These are phyloP conservation scores for Kalmusia sp. DNA, from an alignment of 2,329 filamentous ascomycete species.

Conservation along the genomic window DNA sequence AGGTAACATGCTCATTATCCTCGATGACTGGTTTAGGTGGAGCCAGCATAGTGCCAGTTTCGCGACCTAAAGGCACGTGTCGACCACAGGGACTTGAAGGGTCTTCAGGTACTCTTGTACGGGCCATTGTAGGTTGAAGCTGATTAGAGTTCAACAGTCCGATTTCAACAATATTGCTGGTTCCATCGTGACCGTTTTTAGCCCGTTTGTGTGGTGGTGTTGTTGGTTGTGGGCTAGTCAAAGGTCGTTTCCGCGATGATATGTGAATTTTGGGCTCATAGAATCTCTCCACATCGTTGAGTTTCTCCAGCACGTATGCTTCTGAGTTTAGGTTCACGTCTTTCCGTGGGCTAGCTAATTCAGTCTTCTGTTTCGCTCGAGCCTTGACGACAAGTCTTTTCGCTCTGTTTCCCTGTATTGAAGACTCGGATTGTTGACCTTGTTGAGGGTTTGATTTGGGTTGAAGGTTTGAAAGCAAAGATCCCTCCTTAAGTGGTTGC, in stretches of 20 bases:
- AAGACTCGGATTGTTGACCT: not conserved
- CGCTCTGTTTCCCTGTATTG: not conserved
- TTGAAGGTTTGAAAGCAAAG: conserved; percentile 1
- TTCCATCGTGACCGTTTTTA: conserved; percentile 1
- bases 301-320: not conserved
- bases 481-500: not conserved
- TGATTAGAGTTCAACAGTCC: not conserved
- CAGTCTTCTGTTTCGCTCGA: not conserved
- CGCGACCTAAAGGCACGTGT: not conserved
- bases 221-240: not conserved
- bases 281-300: not conserved
- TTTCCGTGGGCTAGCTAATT: not conserved
- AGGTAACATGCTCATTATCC: not conserved
- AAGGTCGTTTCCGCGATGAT: conserved; percentile 7
- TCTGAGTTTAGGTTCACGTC: not conserved
- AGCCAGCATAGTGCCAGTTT: conserved; percentile 5
- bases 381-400: not conserved
- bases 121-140: conserved; percentile 10
- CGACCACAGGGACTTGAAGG: conserved; percentile 18
- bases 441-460: not conserved
- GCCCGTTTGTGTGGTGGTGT: conserved; percentile 13
- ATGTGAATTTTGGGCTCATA: not conserved
- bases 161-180: not conserved
- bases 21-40: not conserved
- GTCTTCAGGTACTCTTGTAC: conserved; percentile 14